Percentiles rank a stretch among this genome's conserved stretches.
These are phyloP conservation scores for Aegilops bicornis DNA, from an alignment of 176 grass and related monocot genomes.

Conservation along the genomic window DNA sequence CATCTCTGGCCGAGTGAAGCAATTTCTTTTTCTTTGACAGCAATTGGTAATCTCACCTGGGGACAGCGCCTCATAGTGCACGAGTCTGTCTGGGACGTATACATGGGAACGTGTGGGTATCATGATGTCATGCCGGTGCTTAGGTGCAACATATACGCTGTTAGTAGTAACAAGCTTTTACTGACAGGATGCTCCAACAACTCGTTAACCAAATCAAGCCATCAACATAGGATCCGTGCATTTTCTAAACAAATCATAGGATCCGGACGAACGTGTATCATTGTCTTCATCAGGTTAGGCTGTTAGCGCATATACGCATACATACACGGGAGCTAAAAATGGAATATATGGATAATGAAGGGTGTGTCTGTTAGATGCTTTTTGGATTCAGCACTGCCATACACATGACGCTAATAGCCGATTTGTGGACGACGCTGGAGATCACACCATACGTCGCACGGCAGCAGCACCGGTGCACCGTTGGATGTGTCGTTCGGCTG, in stretches of 20 bases:
- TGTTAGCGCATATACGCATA: not conserved
- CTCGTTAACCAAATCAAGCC: not conserved
- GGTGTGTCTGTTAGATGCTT: conserved; percentile 32
- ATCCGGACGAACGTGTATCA: not conserved
- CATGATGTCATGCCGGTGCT: not conserved
- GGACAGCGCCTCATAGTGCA: not conserved
- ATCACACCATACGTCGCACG: no score
- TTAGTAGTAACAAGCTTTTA: not conserved
- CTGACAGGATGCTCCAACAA: not conserved
- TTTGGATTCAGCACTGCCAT: no score
- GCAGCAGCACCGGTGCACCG: no score
- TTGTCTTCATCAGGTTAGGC: not conserved
- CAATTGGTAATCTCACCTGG: not conserved
- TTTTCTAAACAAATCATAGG: not conserved
- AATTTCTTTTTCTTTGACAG: not conserved
- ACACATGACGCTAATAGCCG: no score
- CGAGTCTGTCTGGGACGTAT: conserved; percentile 7
- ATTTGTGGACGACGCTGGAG: no score
- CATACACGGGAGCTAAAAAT: not conserved
- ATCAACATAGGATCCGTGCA: conserved; percentile 11
- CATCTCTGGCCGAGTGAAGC: not conserved
- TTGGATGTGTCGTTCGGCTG: no score
- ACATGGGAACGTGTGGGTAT: conserved; percentile 18
- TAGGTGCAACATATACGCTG: not conserved
- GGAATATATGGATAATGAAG: not conserved